Conservation (phyloP, 2,329 filamentous ascomycete species). For the Daldinia sp. region DNA sequence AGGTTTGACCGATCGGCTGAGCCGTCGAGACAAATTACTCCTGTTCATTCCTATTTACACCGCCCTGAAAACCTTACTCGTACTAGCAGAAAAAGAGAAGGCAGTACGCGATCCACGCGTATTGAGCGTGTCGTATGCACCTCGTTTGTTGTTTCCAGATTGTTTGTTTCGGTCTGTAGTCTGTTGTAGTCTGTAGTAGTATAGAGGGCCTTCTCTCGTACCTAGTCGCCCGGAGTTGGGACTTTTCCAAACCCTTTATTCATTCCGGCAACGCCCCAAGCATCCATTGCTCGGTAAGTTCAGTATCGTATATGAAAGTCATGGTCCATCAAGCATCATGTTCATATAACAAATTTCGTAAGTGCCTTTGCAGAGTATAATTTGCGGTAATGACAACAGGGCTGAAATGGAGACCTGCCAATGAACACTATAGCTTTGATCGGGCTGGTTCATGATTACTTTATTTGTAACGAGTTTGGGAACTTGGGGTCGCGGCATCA, state of each 20-base stretch:
- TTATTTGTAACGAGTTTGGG: slow-evolving; percentile 7
- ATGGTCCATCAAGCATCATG: slow-evolving; percentile 16
- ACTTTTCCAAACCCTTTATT: slow-evolving; percentile 28
- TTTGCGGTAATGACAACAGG: slow-evolving; percentile 3
- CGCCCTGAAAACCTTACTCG: slow-evolving; percentile 10
- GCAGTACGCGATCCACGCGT: slow-evolving; percentile 3
- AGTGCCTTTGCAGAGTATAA: slow-evolving; percentile 4
- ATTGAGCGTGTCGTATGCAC: slow-evolving; percentile 1
- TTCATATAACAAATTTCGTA: slow-evolving; percentile 9
- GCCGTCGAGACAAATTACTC: background rate
- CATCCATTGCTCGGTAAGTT: slow-evolving; percentile 15
- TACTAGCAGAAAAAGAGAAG: slow-evolving; percentile 14
- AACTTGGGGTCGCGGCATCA: slow-evolving; percentile 15
- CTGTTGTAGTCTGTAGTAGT: no score
- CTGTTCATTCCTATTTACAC: background rate
- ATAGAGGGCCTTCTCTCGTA: slow-evolving; percentile 2
- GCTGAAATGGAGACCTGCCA: background rate
- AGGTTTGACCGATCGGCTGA: background rate
- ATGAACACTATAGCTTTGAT: slow-evolving; percentile 15
- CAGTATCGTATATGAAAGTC: slow-evolving; percentile 20
- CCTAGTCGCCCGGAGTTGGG: slow-evolving; percentile 10
- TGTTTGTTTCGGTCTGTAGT: slow-evolving; percentile 12
- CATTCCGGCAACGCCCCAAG: slow-evolving; percentile 31
- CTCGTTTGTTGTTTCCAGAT: slow-evolving; percentile 12
- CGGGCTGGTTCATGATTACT: slow-evolving; percentile 12